These are phyloP conservation scores for Schizonepeta tenuifolia DNA, from an alignment of 257 asterid species.

Conservation along the genomic window DNA sequence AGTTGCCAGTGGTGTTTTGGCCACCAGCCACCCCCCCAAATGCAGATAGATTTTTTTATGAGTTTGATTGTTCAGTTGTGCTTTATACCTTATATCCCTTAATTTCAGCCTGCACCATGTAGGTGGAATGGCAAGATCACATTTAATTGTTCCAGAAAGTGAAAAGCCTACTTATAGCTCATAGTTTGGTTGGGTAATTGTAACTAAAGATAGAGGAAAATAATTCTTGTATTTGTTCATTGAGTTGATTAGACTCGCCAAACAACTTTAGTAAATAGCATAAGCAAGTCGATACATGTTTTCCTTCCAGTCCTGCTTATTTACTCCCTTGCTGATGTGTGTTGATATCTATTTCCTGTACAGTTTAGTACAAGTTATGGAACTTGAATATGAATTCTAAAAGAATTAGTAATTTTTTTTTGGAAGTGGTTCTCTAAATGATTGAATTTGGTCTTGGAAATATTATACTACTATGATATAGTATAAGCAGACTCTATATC, in stretches of 20 bases:
- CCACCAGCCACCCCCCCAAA: not conserved
- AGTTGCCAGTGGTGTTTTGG: slow-evolving; percentile 13
- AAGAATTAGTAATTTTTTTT: not conserved
- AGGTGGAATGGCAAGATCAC: slow-evolving; percentile 20
- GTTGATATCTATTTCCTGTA: not conserved
- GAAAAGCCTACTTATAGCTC: slow-evolving; percentile 18
- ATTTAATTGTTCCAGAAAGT: slow-evolving; percentile 23
- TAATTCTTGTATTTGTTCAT: not conserved
- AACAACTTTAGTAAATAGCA: slow-evolving; percentile 9
- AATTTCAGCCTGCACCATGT: not conserved
- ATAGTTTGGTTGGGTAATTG: slow-evolving; percentile 16
- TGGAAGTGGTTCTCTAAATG: slow-evolving; percentile 10
- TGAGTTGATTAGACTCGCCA: not conserved
- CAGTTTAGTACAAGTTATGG: slow-evolving; percentile 1
- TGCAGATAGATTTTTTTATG: slow-evolving; percentile 2
- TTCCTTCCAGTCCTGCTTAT: not conserved
- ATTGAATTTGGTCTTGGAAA: slow-evolving; percentile 25
- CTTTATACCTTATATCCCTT: slow-evolving; percentile 24
- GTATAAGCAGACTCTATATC: not conserved
- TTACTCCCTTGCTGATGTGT: slow-evolving; percentile 22
- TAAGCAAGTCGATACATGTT: not conserved
- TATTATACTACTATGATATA: not conserved
- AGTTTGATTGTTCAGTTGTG: slow-evolving; percentile 15
- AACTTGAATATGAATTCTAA: slow-evolving; percentile 6
- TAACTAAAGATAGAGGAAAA: slow-evolving; percentile 1